Evolutionary conservation across 176 grass and related monocot genomes (phyloP), one percentile per base, ranked within the genome.

Genomic region (Oryza coarctata): DNA sequence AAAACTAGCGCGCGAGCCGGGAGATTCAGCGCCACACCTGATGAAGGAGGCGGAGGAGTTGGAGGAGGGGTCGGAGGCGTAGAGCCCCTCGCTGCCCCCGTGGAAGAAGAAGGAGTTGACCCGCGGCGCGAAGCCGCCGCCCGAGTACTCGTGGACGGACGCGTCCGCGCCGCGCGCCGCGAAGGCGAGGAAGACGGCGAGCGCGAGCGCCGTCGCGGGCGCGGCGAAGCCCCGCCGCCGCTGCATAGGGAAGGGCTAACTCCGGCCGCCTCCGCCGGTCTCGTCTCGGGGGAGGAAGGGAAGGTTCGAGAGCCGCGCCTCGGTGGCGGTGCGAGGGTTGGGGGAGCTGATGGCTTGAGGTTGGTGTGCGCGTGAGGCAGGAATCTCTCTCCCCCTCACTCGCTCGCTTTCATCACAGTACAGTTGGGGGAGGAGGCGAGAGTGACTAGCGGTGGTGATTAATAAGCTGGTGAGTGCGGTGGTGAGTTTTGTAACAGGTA

Each of bases 31-130:
- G 27, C 63, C 57, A 82, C 71, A 99, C 96, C 87, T 88, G 77
- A 99, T 90, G 87, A 92, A 95, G 50, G 96, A 98, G 10, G 89
- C 76, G 29, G 90, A 86, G 26, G 88, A 77, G 33, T 85, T 92
- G 38, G 88, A 83, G 12, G 86, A 75, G 33, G 77, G 63, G 34
- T 84, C 80, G 44, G 92, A 95, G 63, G 96, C 93, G 80, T 95
- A 94, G 74, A 99, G 91, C 35, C 93, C 96, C 93, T 99, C 96
- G 83, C 96, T 99, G 17, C 96, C 96, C 64, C 91, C 96, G 81
- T 99, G 96, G 87, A 99, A 95, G 80, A 99, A 99, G 90, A 91
- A 99, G 43, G 96, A 99, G 81, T 99, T 99, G 57, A 93, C 88
- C 78, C 93, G 90, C 70, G 93, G 91, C 47, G 80, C 68, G 74